Evolutionary conservation across 257 asterid genomes (phyloP).

Genomic region (Asclepias syriaca): DNA sequence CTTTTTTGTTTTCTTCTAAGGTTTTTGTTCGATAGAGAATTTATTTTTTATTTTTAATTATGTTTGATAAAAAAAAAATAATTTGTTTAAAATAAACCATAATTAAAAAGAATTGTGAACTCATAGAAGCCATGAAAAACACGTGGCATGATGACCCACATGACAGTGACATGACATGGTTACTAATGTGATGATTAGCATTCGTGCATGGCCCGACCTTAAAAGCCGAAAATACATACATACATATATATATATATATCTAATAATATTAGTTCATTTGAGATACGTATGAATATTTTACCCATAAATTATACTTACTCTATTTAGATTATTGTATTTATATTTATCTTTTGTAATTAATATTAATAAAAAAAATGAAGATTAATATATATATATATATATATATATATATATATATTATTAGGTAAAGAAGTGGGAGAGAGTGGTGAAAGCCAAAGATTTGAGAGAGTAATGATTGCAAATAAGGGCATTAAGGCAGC

Average conservation of each 20-base stretch:
- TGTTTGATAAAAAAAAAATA: no score
- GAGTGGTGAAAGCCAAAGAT: neutral
- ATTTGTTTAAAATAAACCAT: no score
- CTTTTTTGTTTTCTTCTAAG: neutral
- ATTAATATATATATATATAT: no score
- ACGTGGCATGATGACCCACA: conserved; percentile 15
- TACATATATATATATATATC: no score
- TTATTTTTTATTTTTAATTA: neutral
- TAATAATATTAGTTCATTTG: no score
- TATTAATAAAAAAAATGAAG: no score
- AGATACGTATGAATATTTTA: no score
- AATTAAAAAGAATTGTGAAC: neutral
- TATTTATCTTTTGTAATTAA: no score
- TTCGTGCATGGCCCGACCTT: conserved; percentile 5
- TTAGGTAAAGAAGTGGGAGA: neutral
- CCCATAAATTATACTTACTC: no score
- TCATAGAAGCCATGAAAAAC: conserved; percentile 5
- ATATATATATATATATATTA: no score
- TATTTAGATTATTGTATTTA: no score
- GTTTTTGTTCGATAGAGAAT: conserved; percentile 1
- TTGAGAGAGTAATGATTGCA: conserved; percentile 30
- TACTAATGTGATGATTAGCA: neutral
- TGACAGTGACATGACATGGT: conserved; percentile 11
- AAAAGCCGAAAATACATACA: neutral
- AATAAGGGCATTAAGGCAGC: conserved; percentile 37